These are phyloP conservation scores for Phycomyces blakesleeanus DNA, from an alignment of 192 early-diverging fungal species.

Conservation along the genomic window DNA sequence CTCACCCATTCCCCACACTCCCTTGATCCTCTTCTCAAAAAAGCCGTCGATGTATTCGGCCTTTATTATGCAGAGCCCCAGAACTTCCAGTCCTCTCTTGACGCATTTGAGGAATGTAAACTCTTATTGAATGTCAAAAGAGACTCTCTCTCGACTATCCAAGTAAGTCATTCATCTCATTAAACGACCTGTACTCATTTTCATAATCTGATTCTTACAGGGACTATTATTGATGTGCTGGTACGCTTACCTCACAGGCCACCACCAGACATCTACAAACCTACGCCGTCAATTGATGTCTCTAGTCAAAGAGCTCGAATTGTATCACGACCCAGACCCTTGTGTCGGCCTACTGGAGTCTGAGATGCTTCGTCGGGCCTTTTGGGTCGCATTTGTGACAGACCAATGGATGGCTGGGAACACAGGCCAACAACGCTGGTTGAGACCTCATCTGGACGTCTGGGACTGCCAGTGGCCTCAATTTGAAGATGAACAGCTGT, in stretches of 20 bases:
- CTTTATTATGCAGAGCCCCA: conserved; percentile 3
- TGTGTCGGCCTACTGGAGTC: conserved; percentile 6
- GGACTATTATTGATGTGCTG: conserved; percentile 31
- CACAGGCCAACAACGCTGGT: conserved; percentile 9
- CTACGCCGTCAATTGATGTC: conserved; percentile 11
- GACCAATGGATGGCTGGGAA: conserved; percentile 28
- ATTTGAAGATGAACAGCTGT: conserved; percentile 32
- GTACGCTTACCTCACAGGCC: conserved; percentile 25
- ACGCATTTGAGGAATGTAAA: conserved; percentile 17
- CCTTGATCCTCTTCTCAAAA: conserved; percentile 24
- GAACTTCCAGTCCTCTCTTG: neutral
- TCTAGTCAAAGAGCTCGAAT: conserved; percentile 11
- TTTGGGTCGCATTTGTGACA: conserved; percentile 28
- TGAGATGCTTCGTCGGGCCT: conserved; percentile 32
- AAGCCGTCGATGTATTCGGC: conserved; percentile 29
- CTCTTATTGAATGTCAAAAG: conserved; percentile 7
- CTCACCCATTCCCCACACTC: neutral
- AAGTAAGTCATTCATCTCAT: conserved; percentile 21
- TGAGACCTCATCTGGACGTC: neutral
- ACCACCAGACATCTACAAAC: conserved; percentile 16
- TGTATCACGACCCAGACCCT: conserved; percentile 23
- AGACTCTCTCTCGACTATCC: conserved; percentile 13
- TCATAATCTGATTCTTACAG: conserved; percentile 11
- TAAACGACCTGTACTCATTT: too few relatives aligned
- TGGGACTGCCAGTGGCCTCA: conserved; percentile 28